Base-by-base conservation (phyloP, 441 rosid species). In the Gossypium aridum region DNA sequence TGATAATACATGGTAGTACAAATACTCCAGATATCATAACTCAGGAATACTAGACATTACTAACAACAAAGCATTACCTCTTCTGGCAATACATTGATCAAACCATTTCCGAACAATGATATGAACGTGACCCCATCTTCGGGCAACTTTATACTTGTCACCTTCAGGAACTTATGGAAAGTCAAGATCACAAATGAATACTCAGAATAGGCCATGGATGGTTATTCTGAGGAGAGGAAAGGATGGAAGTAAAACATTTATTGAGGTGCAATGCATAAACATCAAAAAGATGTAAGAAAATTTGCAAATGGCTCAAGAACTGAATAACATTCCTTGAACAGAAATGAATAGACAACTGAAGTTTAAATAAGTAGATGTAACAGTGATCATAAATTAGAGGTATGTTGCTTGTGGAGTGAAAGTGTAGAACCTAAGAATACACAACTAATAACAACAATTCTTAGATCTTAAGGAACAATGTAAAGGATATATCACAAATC, bases 141-240 rank as follows among this genome's bases (percentile, higher is more conserved):
- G 82, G 45, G 99, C 98, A 87, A 92, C 98, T 86, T 87, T 88
- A 82, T 87, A 90, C 81, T 97, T 97, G 86, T 94, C 98, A 76
- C 99, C 94, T 87, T 90, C 94, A 70, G 99, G 87, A 81, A 90
- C 88, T 86, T 97, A 80, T 78, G 69, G 72, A 79, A 77, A 70
- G 92, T 91, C 79, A 92, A 92, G 94, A 82, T 70, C 71, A 81
- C 81, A 86, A 75, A 43, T 76, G 60, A 60, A 45, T 31, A 70
- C 13, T 70, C 72, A 60, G 19, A 70, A 70, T 0, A 4, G 16
- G 0, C 12, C 20, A 19, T 31, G 28, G 19, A 71, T 71, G 53
- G 43, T 17, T 12, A 37, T 19, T 17, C 31, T 2, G 31, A 71
- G 53, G 34, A 55, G 51, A 14, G 19, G 37, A 17, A n/a, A 56